These are phyloP conservation scores for Suhomyces vadensis DNA, from an alignment of 805 yeast genomes.

Conservation along the genomic window DNA sequence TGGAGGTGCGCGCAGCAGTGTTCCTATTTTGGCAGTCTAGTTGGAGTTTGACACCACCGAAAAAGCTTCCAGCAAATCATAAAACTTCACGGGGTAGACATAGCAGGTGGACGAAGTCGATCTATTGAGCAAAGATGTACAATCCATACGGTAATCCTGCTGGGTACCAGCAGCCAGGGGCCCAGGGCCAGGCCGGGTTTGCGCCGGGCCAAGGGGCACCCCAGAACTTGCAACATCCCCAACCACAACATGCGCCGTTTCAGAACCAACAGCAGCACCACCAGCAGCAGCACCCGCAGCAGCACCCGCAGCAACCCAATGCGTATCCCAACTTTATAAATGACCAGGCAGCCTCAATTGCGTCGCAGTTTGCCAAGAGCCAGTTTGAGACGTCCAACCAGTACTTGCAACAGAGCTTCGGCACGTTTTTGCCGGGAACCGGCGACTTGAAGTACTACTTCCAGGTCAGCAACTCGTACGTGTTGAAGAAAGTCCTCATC, in stretches of 20 bases:
- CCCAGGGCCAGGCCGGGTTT: constrained; percentile 13
- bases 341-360: constrained; percentile 81
- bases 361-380: constrained; percentile 82
- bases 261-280: constrained; percentile 20
- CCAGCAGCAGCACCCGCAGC: constrained; percentile 29
- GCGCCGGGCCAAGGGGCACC: constrained; percentile 3
- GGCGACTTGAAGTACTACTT: constrained; percentile 79
- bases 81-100: no score
- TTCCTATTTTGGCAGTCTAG: no score
- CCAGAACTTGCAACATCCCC: constrained; percentile 32
- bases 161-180: constrained; percentile 14
- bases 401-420: constrained; percentile 72
- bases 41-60: no score
- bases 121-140: constrained; percentile 27
- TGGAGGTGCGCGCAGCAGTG: no score
- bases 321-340: constrained; percentile 51
- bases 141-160: constrained; percentile 38
- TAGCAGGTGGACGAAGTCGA: background rate
- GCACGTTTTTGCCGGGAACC: constrained; percentile 48
- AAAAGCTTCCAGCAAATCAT: background rate
- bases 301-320: constrained; percentile 13
- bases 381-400: constrained; percentile 83
- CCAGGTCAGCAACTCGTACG: constrained; percentile 88
- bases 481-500: constrained; percentile 66
- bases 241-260: constrained; percentile 28